A percentile compares a stretch with the other conserved stretches of the same genome.
These are phyloP conservation scores for Solanum commersonii DNA, from an alignment of 257 asterid species.

Conservation along the genomic window DNA sequence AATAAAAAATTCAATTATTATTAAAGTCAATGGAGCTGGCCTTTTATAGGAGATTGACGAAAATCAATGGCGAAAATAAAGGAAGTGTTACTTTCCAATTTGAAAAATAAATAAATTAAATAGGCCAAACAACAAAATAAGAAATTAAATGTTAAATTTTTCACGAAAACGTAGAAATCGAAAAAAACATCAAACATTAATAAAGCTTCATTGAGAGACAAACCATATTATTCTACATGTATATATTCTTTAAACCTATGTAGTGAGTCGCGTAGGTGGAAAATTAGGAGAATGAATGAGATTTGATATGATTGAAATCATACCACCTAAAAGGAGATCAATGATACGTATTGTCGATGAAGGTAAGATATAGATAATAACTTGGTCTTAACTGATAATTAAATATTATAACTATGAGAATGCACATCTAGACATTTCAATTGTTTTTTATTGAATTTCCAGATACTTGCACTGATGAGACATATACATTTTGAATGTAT, in stretches of 20 bases:
- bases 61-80: not conserved
- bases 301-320: not conserved
- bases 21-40: not conserved
- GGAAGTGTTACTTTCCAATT: not conserved
- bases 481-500: not conserved
- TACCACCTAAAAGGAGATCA: not conserved
- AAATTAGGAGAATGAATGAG: not conserved
- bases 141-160: not conserved
- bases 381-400: too few species aligned
- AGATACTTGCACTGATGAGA: not conserved
- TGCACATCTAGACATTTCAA: rapidly evolving
- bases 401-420: not conserved
- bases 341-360: not conserved
- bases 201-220: not conserved
- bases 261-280: not conserved
- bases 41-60: not conserved
- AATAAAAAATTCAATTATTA: not conserved
- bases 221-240: not conserved
- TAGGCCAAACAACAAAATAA: not conserved
- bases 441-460: rapidly evolving
- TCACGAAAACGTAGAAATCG: rapidly evolving
- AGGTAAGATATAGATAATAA: not conserved
- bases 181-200: not conserved
- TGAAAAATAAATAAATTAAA: not conserved
- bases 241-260: not conserved